Conservation (phyloP, 164 flowering plant genomes). For the Tetracentron sinense region DNA sequence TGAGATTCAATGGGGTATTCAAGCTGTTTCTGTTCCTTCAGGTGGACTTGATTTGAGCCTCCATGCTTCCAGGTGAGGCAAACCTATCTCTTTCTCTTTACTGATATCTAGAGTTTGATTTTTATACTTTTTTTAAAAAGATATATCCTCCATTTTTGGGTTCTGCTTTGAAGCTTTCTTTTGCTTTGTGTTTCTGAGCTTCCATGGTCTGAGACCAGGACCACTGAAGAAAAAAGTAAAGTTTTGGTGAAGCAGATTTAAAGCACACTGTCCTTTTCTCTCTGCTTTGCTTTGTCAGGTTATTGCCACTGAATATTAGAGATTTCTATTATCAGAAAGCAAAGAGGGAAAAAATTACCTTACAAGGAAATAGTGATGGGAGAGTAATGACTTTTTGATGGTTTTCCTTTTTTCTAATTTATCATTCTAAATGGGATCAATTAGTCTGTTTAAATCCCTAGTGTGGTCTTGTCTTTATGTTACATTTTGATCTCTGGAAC, state of each 20-base stretch:
- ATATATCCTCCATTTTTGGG: not conserved
- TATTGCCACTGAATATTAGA: conserved; percentile 19
- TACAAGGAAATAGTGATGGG: too few relatives aligned
- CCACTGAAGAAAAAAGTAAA: conserved; percentile 30
- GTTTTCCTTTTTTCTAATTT: too few relatives aligned
- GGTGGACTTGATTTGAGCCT: conserved; percentile 78
- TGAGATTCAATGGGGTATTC: conserved; percentile 74
- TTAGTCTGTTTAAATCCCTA: too few relatives aligned
- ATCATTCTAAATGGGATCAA: too few relatives aligned
- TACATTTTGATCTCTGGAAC: too few relatives aligned
- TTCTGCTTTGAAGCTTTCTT: conserved; percentile 3
- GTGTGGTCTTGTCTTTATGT: too few relatives aligned
- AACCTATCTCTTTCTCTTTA: not conserved
- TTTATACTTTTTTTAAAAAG: too few relatives aligned
- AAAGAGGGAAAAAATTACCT: too few relatives aligned
- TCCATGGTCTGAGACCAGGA: conserved; percentile 27
- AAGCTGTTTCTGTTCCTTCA: conserved; percentile 74
- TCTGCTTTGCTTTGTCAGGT: conserved; percentile 30
- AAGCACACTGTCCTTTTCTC: conserved; percentile 29
- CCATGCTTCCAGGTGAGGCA: conserved; percentile 58
- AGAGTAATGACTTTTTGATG: too few relatives aligned
- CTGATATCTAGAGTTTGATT: not conserved
- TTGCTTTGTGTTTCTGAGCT: conserved; percentile 7
- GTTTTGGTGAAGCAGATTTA: conserved; percentile 24
- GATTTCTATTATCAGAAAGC: too few relatives aligned